These are phyloP conservation scores for Pseudozyma hubeiensis DNA, from an alignment of 1,284 basidiomycete species.

Conservation along the genomic window DNA sequence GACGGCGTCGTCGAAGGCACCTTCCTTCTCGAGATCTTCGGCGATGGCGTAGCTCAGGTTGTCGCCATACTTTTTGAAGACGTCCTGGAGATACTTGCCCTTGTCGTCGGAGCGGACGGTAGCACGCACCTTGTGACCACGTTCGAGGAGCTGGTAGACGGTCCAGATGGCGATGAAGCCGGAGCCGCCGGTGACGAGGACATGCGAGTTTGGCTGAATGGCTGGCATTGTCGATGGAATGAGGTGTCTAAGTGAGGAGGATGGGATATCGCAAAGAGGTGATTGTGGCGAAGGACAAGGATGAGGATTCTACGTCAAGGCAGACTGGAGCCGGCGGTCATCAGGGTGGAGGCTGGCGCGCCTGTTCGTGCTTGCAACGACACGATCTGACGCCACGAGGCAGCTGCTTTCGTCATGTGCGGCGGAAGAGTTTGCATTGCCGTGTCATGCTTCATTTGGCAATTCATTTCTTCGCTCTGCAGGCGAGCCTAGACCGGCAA, in stretches of 20 bases:
- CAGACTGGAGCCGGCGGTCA: too few species aligned
- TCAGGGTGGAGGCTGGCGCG: too few species aligned
- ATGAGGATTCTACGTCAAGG: too few species aligned
- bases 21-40: constrained; percentile 73
- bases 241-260: background rate
- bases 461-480: background rate
- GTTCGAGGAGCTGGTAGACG: constrained; percentile 71
- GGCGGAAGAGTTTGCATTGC: constrained; percentile 2
- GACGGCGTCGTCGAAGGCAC: constrained; percentile 79
- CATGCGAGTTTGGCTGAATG: constrained; percentile 69
- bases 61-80: constrained; percentile 72
- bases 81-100: constrained; percentile 71
- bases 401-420: too few species aligned
- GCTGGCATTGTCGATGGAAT: constrained; percentile 67
- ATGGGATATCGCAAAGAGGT: background rate
- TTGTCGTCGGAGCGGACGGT: constrained; percentile 74
- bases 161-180: constrained; percentile 70
- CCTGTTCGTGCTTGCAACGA: too few species aligned
- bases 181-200: constrained; percentile 71
- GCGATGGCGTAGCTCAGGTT: constrained; percentile 74
- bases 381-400: background rate
- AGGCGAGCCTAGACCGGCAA: background rate
- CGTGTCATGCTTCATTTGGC: background rate
- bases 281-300: background rate
- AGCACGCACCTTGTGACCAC: constrained; percentile 72